Evolutionary conservation across 2,329 filamentous ascomycete genomes (phyloP), one percentile per base, ranked within the genome.

Genomic region (Colletotrichum falcatum): DNA sequence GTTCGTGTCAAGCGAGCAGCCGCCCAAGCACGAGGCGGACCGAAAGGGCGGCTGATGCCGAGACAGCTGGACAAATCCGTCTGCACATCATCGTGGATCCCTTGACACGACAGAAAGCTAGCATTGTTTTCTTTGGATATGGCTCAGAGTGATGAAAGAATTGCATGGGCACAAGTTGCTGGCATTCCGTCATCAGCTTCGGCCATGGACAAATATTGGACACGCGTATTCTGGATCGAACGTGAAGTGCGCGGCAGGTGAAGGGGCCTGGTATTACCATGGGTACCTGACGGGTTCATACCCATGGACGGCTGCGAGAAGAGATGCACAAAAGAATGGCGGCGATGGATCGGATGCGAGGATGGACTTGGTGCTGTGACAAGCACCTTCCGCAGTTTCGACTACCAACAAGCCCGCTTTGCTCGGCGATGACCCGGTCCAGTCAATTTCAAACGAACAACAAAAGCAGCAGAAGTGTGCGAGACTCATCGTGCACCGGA

Each of bases 11-110:
- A 82, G 83, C 70, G 89, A 91, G 77, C 83, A 85, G 76, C 81
- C 81, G 26, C 89, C 89, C 3, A 88, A 85, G 78, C 85, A 89
- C 63, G 86, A 87, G 16, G 86, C 85, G 2, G 89, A 91, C 70
- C 86, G 89, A 69, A 91, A 91, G 75, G 89, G 89, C 2, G 89
- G 89, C 59, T 91, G 82, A 86, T 49, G 35, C 39, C 11, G 28
- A 37, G 16, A 23, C 9, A 20, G 28, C 28, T 18, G n/a, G 26
- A 12, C 35, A 51, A 11, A 9, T 18, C 16, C 18, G 23, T 18
- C 11, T 18, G 30, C 35, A 33, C 18, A 5, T n/a, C 28, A 3
- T 28, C 35, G 14, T 23, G 30, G 16, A 16, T 5, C 18, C 33
- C 37, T 35, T 20, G 33, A 28, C 26, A 30, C 18, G 30, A 56